phyloP scores from a whole-genome alignment of 1,284 basidiomycete genomes.

The Papiliotrema flavescens region DNA sequence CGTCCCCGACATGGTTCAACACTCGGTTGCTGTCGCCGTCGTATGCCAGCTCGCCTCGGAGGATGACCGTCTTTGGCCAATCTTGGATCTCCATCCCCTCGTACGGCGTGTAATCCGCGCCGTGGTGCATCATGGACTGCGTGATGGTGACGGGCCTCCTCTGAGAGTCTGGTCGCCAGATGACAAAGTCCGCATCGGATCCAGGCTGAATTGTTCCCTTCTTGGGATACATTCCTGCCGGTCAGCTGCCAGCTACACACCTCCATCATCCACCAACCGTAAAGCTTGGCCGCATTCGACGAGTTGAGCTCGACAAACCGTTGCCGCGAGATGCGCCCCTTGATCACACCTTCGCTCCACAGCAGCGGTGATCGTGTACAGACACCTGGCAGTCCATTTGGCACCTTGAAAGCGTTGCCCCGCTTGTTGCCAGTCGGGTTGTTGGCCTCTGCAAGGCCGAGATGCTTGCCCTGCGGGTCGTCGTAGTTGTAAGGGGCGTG shows the following conservation, averaged over 20 bases:
- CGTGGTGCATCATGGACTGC: slow-evolving; percentile 19
- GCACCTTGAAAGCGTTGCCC: slow-evolving; percentile 25
- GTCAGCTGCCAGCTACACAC: not conserved
- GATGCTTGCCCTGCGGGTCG: slow-evolving; percentile 27
- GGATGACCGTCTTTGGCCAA: slow-evolving; percentile 11
- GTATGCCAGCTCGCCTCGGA: slow-evolving; percentile 30
- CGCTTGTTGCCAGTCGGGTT: slow-evolving; percentile 19
- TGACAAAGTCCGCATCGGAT: slow-evolving; percentile 33
- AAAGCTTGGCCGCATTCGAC: slow-evolving; percentile 17
- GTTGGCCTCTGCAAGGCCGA: slow-evolving; percentile 11
- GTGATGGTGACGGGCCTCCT: slow-evolving; percentile 13
- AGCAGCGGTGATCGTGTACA: slow-evolving; percentile 30
- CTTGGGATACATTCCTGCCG: slow-evolving; percentile 28
- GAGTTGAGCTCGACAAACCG: slow-evolving; percentile 37
- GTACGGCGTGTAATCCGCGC: slow-evolving; percentile 30
- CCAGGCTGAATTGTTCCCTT: slow-evolving; percentile 35
- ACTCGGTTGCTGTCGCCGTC: slow-evolving; percentile 18
- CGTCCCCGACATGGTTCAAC: slow-evolving; percentile 11
- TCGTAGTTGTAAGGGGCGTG: slow-evolving; percentile 32
- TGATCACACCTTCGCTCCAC: slow-evolving; percentile 30
- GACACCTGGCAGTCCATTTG: slow-evolving; percentile 35
- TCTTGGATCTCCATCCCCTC: slow-evolving; percentile 20
- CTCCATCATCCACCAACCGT: slow-evolving; percentile 10
- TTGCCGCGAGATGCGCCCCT: slow-evolving; percentile 21
- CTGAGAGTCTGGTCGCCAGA: slow-evolving; percentile 19